phyloP scores from a whole-genome alignment of 139 green algal species.

The Raphidocelis subcapitata region DNA sequence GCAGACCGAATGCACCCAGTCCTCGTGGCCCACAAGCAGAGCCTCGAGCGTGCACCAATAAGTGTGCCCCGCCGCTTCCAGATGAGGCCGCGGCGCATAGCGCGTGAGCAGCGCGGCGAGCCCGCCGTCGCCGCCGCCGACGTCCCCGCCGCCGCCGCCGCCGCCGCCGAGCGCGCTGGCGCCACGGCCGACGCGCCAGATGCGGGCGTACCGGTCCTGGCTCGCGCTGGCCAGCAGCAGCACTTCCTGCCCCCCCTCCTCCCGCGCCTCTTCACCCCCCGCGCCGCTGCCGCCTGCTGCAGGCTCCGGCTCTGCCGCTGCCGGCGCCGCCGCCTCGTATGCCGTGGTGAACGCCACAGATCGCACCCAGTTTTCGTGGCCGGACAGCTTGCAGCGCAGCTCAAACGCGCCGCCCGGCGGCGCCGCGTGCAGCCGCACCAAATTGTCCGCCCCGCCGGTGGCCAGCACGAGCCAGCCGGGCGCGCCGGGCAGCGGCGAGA shows the following conservation, averaged over 20 bases:
- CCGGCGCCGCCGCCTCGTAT: not conserved
- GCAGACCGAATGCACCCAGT: conserved; percentile 88
- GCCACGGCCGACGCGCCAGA: conserved; percentile 47
- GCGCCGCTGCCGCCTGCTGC: too few species aligned
- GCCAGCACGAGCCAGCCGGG: conserved; percentile 64
- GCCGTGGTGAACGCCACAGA: conserved; percentile 64
- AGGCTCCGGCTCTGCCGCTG: not conserved
- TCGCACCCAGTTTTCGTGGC: conserved; percentile 87
- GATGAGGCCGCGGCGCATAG: conserved; percentile 54
- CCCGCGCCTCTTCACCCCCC: not conserved
- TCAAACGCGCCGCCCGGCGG: conserved; percentile 45
- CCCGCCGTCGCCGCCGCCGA: not conserved
- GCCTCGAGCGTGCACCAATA: conserved; percentile 64
- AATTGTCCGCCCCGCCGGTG: conserved; percentile 68
- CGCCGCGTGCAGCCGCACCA: conserved; percentile 58
- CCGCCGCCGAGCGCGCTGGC: conserved; percentile 8
- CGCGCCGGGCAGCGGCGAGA: conserved; percentile 8
- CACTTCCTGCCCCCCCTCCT: conserved; percentile 1
- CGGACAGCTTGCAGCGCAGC: conserved; percentile 52
- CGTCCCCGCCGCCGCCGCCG: conserved; percentile 1
- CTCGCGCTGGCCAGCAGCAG: conserved; percentile 88
- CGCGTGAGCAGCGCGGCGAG: conserved; percentile 37
- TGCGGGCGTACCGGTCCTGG: conserved; percentile 76
- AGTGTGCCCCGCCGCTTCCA: conserved; percentile 11
- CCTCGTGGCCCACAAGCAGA: conserved; percentile 91